Conservation (phyloP, 352 stramenopile genomes). For the Globisporangium middletonii region DNA sequence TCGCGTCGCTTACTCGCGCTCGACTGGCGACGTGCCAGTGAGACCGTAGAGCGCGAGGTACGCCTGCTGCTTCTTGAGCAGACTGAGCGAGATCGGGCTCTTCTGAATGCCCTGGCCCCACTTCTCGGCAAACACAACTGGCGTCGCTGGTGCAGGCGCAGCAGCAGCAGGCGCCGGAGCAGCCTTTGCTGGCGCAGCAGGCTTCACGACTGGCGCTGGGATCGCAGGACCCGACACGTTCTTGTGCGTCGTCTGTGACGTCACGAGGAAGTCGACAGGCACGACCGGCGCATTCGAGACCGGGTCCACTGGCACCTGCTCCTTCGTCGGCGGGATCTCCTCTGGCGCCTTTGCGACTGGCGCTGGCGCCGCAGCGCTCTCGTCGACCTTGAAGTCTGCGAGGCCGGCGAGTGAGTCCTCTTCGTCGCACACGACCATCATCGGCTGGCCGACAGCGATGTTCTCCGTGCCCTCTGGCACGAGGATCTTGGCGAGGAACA, state of each 20-base stretch:
- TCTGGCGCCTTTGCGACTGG: slow-evolving; percentile 39
- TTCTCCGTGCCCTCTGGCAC: slow-evolving; percentile 87
- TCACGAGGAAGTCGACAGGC: slow-evolving; percentile 53
- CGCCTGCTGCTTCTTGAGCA: slow-evolving; percentile 80
- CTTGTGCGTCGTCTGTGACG: slow-evolving; percentile 10
- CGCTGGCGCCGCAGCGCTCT: slow-evolving; percentile 23
- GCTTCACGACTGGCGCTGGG: slow-evolving; percentile 16
- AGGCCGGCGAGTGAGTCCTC: slow-evolving; percentile 58
- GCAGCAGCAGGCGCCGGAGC: slow-evolving; percentile 7
- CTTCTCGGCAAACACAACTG: slow-evolving; percentile 52
- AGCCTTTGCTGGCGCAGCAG: slow-evolving; percentile 19
- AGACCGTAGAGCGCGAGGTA: slow-evolving; percentile 80
- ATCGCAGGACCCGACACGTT: slow-evolving; percentile 31
- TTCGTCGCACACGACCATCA: slow-evolving; percentile 95
- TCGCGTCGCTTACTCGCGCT: slow-evolving; percentile 31
- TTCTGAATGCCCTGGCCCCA: slow-evolving; percentile 79
- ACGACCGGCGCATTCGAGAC: slow-evolving; percentile 41
- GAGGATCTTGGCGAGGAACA: slow-evolving; percentile 95
- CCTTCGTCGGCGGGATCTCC: slow-evolving; percentile 63
- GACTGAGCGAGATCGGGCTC: slow-evolving; percentile 72
- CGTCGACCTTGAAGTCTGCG: slow-evolving; percentile 74
- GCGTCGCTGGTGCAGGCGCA: slow-evolving; percentile 15
- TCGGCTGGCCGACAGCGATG: slow-evolving; percentile 90
- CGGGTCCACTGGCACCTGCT: slow-evolving; percentile 46
- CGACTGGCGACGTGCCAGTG: slow-evolving; percentile 70